Conservation (phyloP, 441 rosid genomes). For the Biscutella laevigata region DNA sequence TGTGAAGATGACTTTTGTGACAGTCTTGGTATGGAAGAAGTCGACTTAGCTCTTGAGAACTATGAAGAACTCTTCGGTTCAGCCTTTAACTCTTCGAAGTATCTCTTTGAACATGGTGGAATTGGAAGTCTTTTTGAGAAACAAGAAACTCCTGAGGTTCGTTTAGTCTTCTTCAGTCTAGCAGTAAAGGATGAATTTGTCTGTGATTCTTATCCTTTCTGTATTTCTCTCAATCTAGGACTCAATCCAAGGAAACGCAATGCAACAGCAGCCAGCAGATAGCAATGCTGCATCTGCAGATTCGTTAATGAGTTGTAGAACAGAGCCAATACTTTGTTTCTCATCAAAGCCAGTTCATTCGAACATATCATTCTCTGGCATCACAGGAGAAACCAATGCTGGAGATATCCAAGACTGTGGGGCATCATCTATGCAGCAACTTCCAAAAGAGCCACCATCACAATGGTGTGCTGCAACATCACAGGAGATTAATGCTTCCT, state of each 20-base stretch:
- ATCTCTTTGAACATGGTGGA: constrained; percentile 81
- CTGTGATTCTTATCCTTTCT: constrained; percentile 1
- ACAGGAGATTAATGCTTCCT: constrained; percentile 36
- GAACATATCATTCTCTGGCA: constrained; percentile 73
- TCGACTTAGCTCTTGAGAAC: constrained; percentile 72
- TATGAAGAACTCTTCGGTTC: constrained; percentile 91
- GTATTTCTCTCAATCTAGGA: constrained; percentile 29
- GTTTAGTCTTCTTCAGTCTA: background rate
- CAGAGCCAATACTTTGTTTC: constrained; percentile 69
- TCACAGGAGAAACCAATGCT: constrained; percentile 61
- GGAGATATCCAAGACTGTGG: constrained; percentile 88
- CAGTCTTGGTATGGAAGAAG: constrained; percentile 13
- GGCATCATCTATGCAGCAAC: constrained; percentile 55
- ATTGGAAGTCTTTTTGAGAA: constrained; percentile 73
- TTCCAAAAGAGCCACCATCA: constrained; percentile 72
- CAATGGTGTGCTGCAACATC: constrained; percentile 69
- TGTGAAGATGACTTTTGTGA: constrained; percentile 18
- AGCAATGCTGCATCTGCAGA: constrained; percentile 65
- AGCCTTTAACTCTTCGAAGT: constrained; percentile 66
- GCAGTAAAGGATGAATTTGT: constrained; percentile 5
- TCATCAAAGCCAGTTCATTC: constrained; percentile 46
- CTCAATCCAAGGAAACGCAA: constrained; percentile 31
- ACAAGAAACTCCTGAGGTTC: constrained; percentile 26
- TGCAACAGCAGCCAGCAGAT: constrained; percentile 57
- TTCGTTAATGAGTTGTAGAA: constrained; percentile 51